Percentiles rank a stretch among this genome's conserved stretches.
Conservation (phyloP, 2,329 filamentous ascomycete species). For the Periconia sp. region DNA sequence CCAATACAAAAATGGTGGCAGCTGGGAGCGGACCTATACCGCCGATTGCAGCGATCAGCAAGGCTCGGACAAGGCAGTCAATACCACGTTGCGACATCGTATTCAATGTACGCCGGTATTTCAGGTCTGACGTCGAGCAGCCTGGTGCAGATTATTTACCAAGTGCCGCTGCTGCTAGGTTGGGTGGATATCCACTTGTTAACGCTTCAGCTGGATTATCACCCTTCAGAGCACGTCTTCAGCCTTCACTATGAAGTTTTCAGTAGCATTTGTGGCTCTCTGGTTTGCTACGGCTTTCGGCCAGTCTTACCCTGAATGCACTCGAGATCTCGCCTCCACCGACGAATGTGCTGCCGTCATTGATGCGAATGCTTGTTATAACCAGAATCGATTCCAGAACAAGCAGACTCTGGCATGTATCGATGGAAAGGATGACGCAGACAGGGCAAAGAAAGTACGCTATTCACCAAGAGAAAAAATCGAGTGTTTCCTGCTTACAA, state of each 20-base stretch:
- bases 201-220: background rate
- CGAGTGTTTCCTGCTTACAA: background rate
- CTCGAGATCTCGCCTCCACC: slow-evolving; percentile 26
- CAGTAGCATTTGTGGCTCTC: slow-evolving; percentile 14
- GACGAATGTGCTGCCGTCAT: slow-evolving; percentile 39
- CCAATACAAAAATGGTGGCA: no score
- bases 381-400: slow-evolving; percentile 30
- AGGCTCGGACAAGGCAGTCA: no score
- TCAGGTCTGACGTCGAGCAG: no score
- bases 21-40: no score
- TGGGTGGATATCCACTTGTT: background rate
- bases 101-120: no score
- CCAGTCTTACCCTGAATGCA: slow-evolving; percentile 29
- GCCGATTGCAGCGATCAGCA: no score
- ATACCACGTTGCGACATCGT: no score
- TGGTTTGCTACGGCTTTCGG: slow-evolving; percentile 15
- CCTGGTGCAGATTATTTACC: no score
- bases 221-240: background rate
- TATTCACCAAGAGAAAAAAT: background rate
- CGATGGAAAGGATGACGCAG: slow-evolving; percentile 27
- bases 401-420: slow-evolving; percentile 31
- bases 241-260: slow-evolving; percentile 20
- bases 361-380: slow-evolving; percentile 41
- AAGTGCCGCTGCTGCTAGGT: background rate
- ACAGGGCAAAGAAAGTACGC: slow-evolving; percentile 30